Evolutionary conservation across 2,329 filamentous ascomycete species (phyloP).

Genomic region (Alternaria incomplexa): DNA sequence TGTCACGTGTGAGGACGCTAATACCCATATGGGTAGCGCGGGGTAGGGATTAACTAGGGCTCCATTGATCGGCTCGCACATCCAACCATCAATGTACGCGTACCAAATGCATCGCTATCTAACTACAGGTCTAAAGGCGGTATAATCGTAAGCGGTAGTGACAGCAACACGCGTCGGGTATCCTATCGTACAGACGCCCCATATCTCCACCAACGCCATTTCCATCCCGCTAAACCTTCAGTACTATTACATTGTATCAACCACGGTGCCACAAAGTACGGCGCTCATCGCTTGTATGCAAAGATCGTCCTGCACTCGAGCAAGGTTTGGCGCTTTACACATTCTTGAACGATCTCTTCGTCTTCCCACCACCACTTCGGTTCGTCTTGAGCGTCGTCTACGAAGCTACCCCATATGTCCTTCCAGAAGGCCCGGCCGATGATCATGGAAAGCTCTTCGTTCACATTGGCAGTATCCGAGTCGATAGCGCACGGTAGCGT

Average conservation of each 20-base stretch:
- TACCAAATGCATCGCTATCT: neutral
- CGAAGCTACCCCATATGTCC: slow-evolving; percentile 47
- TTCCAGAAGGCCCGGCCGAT: slow-evolving; percentile 48
- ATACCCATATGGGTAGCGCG: neutral
- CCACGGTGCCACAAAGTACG: neutral
- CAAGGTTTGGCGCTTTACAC: slow-evolving; percentile 42
- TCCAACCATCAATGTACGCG: neutral
- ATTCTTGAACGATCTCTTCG: slow-evolving; percentile 45
- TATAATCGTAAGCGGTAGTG: slow-evolving; percentile 1
- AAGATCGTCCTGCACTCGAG: slow-evolving; percentile 47
- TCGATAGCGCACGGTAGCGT: slow-evolving; percentile 42
- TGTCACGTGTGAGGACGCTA: slow-evolving; percentile 3
- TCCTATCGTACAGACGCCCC: slow-evolving; percentile 2
- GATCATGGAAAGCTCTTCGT: slow-evolving; percentile 41
- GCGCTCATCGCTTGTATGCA: slow-evolving; percentile 37
- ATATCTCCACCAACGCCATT: neutral
- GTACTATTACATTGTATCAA: neutral
- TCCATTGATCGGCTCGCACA: neutral
- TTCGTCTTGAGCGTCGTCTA: slow-evolving; percentile 38
- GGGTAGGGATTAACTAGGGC: neutral
- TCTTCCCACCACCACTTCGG: slow-evolving; percentile 50
- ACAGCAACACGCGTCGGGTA: slow-evolving; percentile 16
- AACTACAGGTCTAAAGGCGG: neutral
- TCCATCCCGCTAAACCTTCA: neutral
- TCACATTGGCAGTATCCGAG: slow-evolving; percentile 21